Base-by-base conservation (phyloP, 1,284 basidiomycete genomes). In the Tilletiaria anomala region DNA sequence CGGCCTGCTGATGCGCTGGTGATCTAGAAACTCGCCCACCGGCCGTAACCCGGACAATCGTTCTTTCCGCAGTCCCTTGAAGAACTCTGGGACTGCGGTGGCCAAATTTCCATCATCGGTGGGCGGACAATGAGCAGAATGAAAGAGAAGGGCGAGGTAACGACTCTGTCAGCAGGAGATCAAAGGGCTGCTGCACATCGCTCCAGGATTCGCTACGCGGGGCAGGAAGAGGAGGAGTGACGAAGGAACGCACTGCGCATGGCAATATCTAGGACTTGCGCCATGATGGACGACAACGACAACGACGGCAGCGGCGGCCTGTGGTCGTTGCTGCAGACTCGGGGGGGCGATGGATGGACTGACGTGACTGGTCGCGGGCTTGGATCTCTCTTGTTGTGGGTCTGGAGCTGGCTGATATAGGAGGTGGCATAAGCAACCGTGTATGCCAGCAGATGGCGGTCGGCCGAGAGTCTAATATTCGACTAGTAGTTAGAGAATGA, bases 21-120 rank as follows among this genome's bases (percentile, higher is more conserved):
- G 74, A 72, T 96, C 88, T 64, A 96, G 91, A 42, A 65, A 62
- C 38, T 62, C 61, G 36, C 71, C 69, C 1, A 82, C 76, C 2
- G 82, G 75, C 44, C 87, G 77, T 45, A 94, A 73, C 20, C 79
- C 77, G 38, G 83, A 83, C 44, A 93, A 74, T 46, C 79, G 77
- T 17, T 85, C 83, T 71, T 89, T 81, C 83, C 69, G 35, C 35
- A 54, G 47, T 23, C 22, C 37, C 40, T 51, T 50, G 36, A 65
- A 39, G 20, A 47, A 39, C 39, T 65, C 58, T 3, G 54, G 56
- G 33, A 58, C 58, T 57, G 45, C 16, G 11, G 18, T 4, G 12
- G 3, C 22, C n/a, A 11, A 20, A 14, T 15, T n/a, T n/a, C n/a
- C n/a, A n/a, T n/a, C 4, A 16, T 29, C 26, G 8, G 26, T 8